Percentiles rank a stretch among this genome's conserved stretches.
These are phyloP conservation scores for Fusarium zealandicum DNA, from an alignment of 2,329 filamentous ascomycete genomes.

Conservation along the genomic window DNA sequence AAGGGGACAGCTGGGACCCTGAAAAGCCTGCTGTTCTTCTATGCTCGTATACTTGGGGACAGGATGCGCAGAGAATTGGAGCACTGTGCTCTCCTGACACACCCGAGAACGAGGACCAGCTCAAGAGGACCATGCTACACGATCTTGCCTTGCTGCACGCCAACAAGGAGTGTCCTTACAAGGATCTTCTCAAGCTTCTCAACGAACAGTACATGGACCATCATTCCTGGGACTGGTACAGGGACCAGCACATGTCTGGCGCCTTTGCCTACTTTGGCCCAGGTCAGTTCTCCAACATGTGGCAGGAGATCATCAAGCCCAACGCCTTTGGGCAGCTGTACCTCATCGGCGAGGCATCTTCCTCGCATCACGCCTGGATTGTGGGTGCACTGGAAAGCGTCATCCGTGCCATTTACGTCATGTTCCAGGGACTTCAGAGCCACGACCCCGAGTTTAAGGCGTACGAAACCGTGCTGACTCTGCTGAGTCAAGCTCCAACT, in stretches of 20 bases:
- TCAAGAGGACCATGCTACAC: conserved; percentile 15
- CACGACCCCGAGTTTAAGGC: background rate
- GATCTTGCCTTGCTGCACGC: conserved; percentile 13
- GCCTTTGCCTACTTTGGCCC: conserved; percentile 52
- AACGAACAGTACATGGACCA: conserved; percentile 27
- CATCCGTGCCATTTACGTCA: conserved; percentile 30
- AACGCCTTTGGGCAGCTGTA: conserved; percentile 41
- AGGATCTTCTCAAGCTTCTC: conserved; percentile 3
- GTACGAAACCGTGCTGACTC: background rate
- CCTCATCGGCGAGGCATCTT: conserved; percentile 49
- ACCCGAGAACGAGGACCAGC: background rate
- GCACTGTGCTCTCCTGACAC: conserved; percentile 10
- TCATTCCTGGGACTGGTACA: conserved; percentile 50
- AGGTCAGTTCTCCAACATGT: conserved; percentile 49
- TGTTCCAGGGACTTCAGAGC: conserved; percentile 3
- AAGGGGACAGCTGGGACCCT: conserved; percentile 4
- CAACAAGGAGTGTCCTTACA: background rate
- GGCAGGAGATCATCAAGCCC: conserved; percentile 39
- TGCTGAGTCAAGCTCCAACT: background rate
- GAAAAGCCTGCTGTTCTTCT: conserved; percentile 17
- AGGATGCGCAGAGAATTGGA: conserved; percentile 29
- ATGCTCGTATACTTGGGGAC: conserved; percentile 28
- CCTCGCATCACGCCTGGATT: conserved; percentile 51
- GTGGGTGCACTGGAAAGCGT: conserved; percentile 48
- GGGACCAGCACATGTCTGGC: conserved; percentile 45